Evolutionary conservation across 805 yeast genomes (phyloP), one percentile per base, ranked within the genome.

Genomic region (Nakazawaea ishiwadae): DNA sequence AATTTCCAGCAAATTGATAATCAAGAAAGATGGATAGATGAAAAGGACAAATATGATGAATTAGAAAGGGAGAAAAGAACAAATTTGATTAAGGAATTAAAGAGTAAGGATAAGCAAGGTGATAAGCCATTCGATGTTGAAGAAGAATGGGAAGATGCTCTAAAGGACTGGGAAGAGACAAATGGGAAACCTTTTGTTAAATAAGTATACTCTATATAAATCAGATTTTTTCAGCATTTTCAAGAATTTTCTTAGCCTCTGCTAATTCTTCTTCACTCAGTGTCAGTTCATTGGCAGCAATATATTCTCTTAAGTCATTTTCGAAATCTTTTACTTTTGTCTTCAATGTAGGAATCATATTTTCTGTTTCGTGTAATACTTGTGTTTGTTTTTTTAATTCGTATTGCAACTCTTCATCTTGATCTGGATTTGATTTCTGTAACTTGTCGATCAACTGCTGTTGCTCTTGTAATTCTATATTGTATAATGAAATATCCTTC

Each of bases 1-100:
- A 79, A 85, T 9, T 60, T 69, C 35, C 59, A 71, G 33, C 78
- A 66, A 35, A 65, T 77, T 5, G 96, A 90, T 57, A 76, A 88
- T 4, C 99, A 93, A 51, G 99, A 93, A 50, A 71, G 99, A 45
- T 93, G 99, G 99, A 75, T 93, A 9, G 96, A 87, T 44, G 71
- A 81, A 49, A 93, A 90, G 57, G 83, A 75, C 20, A 67, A 66
- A 37, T 89, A 86, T 59, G 99, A 93, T 49, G 71, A 75, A 37
- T 68, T 69, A 37, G 84, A 77, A 47, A 68, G 65, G 26, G 71
- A 75, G 39, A 66, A 68, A 44, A 63, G 69, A 26, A 59, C 65
- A 34, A 66, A 62, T 37, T 52, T 72, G 18, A 50, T 66, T 23
- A 55, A 59, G 7, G 51, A 51, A 33, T 51, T 54, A 6, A 43